Base-by-base conservation (phyloP, 2,329 filamentous ascomycete genomes). In the Colletotrichum siamense region DNA sequence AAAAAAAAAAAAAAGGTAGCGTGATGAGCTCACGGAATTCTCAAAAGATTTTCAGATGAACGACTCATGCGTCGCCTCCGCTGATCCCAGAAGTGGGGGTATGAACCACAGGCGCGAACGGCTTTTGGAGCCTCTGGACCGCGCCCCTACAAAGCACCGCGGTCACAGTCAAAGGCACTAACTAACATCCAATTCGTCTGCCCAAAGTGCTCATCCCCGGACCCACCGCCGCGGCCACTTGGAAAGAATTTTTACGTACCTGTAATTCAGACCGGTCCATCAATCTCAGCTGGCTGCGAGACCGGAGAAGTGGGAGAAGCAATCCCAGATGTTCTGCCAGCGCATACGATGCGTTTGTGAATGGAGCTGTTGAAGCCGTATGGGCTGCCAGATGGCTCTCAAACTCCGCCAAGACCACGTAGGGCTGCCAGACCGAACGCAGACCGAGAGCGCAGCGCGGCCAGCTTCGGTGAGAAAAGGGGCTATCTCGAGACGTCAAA, bases 171-270 rank as follows among this genome's bases (percentile, higher is more conserved):
- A 49, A 49, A 22, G 6, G 8, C 6, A 49, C 44, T n/a, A 44
- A 49, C 39, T 44, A 44, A 49, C 18, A 49, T 49, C 9, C 34
- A 34, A 34, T 34, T 13, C 39, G 39, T 49, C 39, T 49, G 44
- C 44, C 44, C n/a, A 22, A n/a, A 52, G 44, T 22, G 44, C 44
- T 57, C 61, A 28, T n/a, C 71, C 59, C 73, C 70, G 70, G 70
- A 73, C 70, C 73, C 64, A 66, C 70, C 52, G 55, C 44, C n/a
- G 36, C 69, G 22, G 73, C 69, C 64, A 68, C 15, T 44, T 52
- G 30, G 13, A 24, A 65, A 61, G 32, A 24, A 39, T 59, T 73
- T 61, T 76, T 76, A 76, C 73, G 73, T 73, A 73, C 34, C 70
- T 18, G 34, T 8, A 76, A 76, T 64, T 59, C 10, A 44, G 30